phyloP scores from a whole-genome alignment of 768 basidiomycete genomes.

The Kwoniella sp. region DNA sequence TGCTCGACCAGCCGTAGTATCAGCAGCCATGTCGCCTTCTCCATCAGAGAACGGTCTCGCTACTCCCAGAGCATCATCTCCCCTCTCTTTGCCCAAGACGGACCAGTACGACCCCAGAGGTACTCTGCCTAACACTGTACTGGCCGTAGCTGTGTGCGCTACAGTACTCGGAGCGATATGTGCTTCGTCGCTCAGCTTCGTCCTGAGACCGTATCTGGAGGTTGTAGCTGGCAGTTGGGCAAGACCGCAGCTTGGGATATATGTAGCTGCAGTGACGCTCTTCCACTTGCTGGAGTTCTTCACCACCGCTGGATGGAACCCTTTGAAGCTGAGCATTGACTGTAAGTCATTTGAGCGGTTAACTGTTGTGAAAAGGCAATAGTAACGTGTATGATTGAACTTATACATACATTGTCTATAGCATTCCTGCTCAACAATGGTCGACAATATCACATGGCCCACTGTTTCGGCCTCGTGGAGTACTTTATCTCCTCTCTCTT shows the following conservation, averaged over 20 bases:
- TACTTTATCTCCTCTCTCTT: slow-evolving; percentile 73
- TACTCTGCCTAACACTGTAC: slow-evolving; percentile 84
- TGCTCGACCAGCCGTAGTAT: neutral
- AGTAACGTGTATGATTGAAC: slow-evolving; percentile 9
- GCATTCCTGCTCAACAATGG: slow-evolving; percentile 95
- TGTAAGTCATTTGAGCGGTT: no score
- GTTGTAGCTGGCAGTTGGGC: slow-evolving; percentile 61
- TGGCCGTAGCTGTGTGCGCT: slow-evolving; percentile 73
- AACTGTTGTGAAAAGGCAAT: no score
- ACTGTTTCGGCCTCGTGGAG: slow-evolving; percentile 74
- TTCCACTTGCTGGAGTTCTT: slow-evolving; percentile 96
- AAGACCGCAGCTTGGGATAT: slow-evolving; percentile 78
- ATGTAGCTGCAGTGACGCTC: slow-evolving; percentile 74
- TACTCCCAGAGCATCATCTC: slow-evolving; percentile 13
- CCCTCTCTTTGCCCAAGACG: slow-evolving; percentile 33
- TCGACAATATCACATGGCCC: slow-evolving; percentile 77
- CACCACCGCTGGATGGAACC: slow-evolving; percentile 93
- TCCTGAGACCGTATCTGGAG: slow-evolving; percentile 42
- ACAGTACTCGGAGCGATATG: slow-evolving; percentile 81
- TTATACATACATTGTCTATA: slow-evolving; percentile 52
- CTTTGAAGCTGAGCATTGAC: slow-evolving; percentile 85
- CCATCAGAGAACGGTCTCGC: slow-evolving; percentile 7
- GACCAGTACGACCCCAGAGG: slow-evolving; percentile 58
- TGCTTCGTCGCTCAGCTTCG: slow-evolving; percentile 61
- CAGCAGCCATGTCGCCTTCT: slow-evolving; percentile 4